Percentiles rank a stretch among this genome's conserved stretches.
Evolutionary conservation across 805 yeast species (phyloP).

Genomic region (Brettanomyces nanus): DNA sequence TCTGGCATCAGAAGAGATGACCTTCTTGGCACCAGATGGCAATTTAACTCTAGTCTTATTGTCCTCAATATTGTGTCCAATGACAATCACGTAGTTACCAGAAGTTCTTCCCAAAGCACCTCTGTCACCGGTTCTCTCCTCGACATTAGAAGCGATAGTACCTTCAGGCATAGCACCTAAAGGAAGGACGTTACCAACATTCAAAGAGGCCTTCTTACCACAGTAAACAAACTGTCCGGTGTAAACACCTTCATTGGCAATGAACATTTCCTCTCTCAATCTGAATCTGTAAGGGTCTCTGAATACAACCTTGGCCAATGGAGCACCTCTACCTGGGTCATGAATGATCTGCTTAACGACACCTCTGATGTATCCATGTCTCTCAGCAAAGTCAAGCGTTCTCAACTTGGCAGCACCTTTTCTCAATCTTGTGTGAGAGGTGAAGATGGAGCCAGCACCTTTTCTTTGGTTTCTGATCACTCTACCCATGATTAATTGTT

Average conservation of each 20-base stretch:
- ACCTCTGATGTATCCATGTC: conserved; percentile 99
- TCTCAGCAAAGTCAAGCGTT: conserved; percentile 98
- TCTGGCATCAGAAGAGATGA: conserved; percentile 92
- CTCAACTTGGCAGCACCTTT: conserved; percentile 99
- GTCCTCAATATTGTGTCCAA: conserved; percentile 99
- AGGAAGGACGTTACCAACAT: conserved; percentile 95
- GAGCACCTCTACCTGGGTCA: conserved; percentile 99
- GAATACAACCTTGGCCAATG: conserved; percentile 97
- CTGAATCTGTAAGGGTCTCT: conserved; percentile 99
- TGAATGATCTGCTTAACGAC: conserved; percentile 97
- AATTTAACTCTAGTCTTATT: conserved; percentile 98
- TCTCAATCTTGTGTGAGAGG: conserved; percentile 99
- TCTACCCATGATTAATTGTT: conserved; percentile 55
- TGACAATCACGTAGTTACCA: conserved; percentile 98
- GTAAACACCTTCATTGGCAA: conserved; percentile 99
- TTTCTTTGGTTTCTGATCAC: conserved; percentile 99
- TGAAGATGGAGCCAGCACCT: conserved; percentile 99
- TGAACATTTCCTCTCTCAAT: conserved; percentile 96
- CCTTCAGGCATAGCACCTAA: conserved; percentile 98
- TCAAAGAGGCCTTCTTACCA: conserved; percentile 96
- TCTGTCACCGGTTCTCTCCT: conserved; percentile 69
- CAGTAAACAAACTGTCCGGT: conserved; percentile 99
- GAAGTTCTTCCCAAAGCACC: conserved; percentile 99
- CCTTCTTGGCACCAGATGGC: conserved; percentile 98
- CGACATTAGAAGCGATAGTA: conserved; percentile 58